A percentile compares a stretch with the other conserved stretches of the same genome.
These are phyloP conservation scores for Globisporangium perplexum DNA, from an alignment of 352 stramenopile genomes.

Conservation along the genomic window DNA sequence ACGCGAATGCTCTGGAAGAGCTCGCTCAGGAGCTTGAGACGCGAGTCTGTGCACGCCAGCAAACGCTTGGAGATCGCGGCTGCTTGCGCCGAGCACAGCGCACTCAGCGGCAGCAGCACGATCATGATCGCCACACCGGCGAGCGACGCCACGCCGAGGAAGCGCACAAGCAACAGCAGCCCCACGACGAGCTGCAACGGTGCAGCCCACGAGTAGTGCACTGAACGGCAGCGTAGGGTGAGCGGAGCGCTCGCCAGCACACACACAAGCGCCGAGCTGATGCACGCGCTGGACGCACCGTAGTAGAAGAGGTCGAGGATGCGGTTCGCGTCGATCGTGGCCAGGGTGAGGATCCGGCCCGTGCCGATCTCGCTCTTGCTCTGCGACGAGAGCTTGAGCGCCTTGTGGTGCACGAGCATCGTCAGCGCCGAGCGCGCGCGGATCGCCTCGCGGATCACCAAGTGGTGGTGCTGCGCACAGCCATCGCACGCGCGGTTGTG, in stretches of 20 bases:
- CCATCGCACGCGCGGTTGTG: too few species aligned
- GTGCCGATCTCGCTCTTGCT: slow-evolving; percentile 47
- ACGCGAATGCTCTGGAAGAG: slow-evolving; percentile 59
- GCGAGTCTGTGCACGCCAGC: slow-evolving; percentile 39
- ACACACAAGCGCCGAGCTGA: not conserved
- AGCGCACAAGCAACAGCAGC: slow-evolving; percentile 41
- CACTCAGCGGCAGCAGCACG: slow-evolving; percentile 39
- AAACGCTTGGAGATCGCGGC: slow-evolving; percentile 35
- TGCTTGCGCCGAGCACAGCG: slow-evolving; percentile 30
- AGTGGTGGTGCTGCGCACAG: slow-evolving; percentile 38
- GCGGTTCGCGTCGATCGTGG: slow-evolving; percentile 89
- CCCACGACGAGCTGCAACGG: slow-evolving; percentile 53
- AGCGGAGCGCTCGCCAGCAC: not conserved
- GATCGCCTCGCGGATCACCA: slow-evolving; percentile 61
- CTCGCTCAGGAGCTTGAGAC: slow-evolving; percentile 52
- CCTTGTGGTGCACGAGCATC: slow-evolving; percentile 61
- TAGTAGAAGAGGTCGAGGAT: slow-evolving; percentile 84
- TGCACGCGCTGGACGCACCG: slow-evolving; percentile 14
- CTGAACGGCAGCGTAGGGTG: slow-evolving; percentile 4
- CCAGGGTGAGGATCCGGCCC: slow-evolving; percentile 92
- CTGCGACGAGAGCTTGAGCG: slow-evolving; percentile 48
- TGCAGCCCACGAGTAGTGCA: slow-evolving; percentile 62
- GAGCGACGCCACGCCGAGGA: slow-evolving; percentile 45
- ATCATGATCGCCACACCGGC: slow-evolving; percentile 53
- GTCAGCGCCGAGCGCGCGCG: slow-evolving; percentile 57